Conservation (phyloP, 2,329 filamentous ascomycete species). For the Aspergillus udagawae region DNA sequence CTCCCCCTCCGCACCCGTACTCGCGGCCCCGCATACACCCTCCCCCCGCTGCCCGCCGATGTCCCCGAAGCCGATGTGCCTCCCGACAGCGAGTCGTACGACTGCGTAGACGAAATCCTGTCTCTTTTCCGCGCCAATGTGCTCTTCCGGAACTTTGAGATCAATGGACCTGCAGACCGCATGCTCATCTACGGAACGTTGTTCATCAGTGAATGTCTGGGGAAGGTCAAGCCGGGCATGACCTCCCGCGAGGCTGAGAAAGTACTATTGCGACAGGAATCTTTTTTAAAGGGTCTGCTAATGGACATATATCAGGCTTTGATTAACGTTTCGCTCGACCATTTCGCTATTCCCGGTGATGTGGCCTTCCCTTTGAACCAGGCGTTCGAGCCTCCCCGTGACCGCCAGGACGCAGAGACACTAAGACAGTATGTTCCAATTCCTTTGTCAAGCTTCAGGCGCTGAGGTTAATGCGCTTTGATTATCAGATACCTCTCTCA, state of each 20-base stretch:
- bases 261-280: constrained; percentile 33
- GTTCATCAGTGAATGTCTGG: constrained; percentile 85
- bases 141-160: constrained; percentile 99
- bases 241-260: constrained; percentile 63
- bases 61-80: constrained; percentile 54
- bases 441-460: background rate
- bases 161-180: constrained; percentile 90
- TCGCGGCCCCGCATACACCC: constrained; percentile 87
- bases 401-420: constrained; percentile 84
- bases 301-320: constrained; percentile 65
- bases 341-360: constrained; percentile 93
- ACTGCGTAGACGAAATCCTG: constrained; percentile 91
- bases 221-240: constrained; percentile 77
- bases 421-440: constrained; percentile 67
- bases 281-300: constrained; percentile 1
- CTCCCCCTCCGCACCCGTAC: constrained; percentile 92
- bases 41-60: constrained; percentile 62
- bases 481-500: constrained; percentile 63
- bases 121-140: constrained; percentile 95
- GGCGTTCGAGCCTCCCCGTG: constrained; percentile 85
- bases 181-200: constrained; percentile 95
- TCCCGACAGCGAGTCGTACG: constrained; percentile 87
- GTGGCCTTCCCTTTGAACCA: constrained; percentile 92
- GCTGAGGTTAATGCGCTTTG: constrained; percentile 1
- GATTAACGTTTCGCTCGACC: constrained; percentile 85